Evolutionary conservation across 2,329 filamentous ascomycete species (phyloP).

Genomic region (Claviceps quebecensis): DNA sequence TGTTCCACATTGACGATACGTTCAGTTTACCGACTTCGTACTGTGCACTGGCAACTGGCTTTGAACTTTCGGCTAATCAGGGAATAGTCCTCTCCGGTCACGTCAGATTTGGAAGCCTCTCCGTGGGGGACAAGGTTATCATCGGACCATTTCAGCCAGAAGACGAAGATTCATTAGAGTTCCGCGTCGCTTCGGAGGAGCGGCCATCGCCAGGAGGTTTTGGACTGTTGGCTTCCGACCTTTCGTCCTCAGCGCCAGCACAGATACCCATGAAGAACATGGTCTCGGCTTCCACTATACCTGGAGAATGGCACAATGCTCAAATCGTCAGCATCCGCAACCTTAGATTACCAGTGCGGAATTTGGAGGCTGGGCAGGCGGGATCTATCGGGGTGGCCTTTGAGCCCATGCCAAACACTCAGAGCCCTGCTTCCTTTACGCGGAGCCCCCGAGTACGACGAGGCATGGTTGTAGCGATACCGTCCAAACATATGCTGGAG

Average conservation of each 20-base stretch:
- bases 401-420: conserved; percentile 16
- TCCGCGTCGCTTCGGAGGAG: conserved; percentile 25
- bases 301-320: conserved; percentile 65
- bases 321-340: conserved; percentile 79
- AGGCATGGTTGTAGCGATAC: conserved; percentile 68
- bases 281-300: conserved; percentile 35
- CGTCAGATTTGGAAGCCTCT: conserved; percentile 63
- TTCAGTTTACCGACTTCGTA: conserved; percentile 61
- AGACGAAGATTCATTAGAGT: conserved; percentile 28
- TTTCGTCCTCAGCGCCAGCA: conserved; percentile 37
- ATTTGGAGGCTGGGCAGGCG: conserved; percentile 66
- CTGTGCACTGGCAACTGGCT: conserved; percentile 10
- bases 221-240: conserved; percentile 37
- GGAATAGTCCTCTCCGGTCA: conserved; percentile 75
- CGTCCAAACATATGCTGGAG: conserved; percentile 42
- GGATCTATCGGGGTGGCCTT: conserved; percentile 74
- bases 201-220: conserved; percentile 32
- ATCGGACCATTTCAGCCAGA: conserved; percentile 64
- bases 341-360: conserved; percentile 66
- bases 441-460: conserved; percentile 43
- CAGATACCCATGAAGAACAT: conserved; percentile 39
- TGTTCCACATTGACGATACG: conserved; percentile 87
- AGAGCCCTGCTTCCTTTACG: not conserved
- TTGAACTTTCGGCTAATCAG: conserved; percentile 20
- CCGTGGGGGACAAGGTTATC: conserved; percentile 62